phyloP scores from a whole-genome alignment of 1,284 basidiomycete species.

The Ustilago nuda region DNA sequence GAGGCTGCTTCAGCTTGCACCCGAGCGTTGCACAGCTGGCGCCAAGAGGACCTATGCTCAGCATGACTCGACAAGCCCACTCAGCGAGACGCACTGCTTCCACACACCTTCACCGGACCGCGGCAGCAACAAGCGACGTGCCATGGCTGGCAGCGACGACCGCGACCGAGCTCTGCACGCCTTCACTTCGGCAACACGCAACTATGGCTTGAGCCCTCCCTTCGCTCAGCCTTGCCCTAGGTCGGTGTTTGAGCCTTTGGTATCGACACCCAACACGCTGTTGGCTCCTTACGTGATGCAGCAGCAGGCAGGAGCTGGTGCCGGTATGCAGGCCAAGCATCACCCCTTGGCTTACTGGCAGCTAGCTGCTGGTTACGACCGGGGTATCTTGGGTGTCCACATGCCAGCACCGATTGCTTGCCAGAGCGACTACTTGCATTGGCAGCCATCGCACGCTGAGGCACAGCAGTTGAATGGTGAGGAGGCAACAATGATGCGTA shows the following conservation, averaged over 20 bases:
- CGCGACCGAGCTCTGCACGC: conserved; percentile 27
- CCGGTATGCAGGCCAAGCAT: conserved; percentile 29
- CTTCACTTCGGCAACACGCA: conserved; percentile 25
- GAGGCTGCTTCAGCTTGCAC: conserved; percentile 12
- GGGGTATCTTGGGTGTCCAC: conserved; percentile 53
- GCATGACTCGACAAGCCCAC: conserved; percentile 38
- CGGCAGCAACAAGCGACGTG: conserved; percentile 32
- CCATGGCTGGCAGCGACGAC: conserved; percentile 18
- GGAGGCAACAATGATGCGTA: conserved; percentile 25
- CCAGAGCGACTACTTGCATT: conserved; percentile 48
- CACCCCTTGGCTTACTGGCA: conserved; percentile 54
- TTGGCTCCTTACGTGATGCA: conserved; percentile 46
- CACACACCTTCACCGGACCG: conserved; percentile 45
- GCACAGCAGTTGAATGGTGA: conserved; percentile 12
- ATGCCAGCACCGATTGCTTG: conserved; percentile 40
- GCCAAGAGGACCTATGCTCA: conserved; percentile 38
- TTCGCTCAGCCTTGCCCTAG: conserved; percentile 49
- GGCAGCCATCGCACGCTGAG: conserved; percentile 21
- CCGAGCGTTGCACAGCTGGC: conserved; percentile 14
- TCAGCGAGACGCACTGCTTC: conserved; percentile 26
- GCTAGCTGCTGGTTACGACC: conserved; percentile 47
- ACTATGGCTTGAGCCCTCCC: conserved; percentile 45
- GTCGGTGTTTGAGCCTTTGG: conserved; percentile 49
- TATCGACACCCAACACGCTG: conserved; percentile 54
- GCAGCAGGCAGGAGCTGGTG: conserved; percentile 23